These are phyloP conservation scores for Leishmania gerbilli DNA, from an alignment of 208 protist species.

Conservation along the genomic window DNA sequence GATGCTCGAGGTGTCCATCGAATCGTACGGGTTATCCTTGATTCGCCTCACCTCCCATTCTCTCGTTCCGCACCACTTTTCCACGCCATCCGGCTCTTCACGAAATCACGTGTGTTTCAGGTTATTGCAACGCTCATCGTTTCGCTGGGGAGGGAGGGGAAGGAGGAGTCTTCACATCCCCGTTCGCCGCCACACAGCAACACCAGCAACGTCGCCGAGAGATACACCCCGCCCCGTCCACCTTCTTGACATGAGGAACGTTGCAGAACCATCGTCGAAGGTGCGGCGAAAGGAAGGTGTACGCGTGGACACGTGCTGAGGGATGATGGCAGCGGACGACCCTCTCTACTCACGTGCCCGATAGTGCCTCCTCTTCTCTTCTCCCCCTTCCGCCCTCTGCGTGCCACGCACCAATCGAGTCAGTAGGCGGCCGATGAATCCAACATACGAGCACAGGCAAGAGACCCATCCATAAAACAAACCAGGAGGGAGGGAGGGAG, in stretches of 20 bases:
- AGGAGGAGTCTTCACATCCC: neutral
- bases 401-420: neutral
- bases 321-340: neutral
- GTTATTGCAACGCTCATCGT: neutral
- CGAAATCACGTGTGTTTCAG: neutral
- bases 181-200: neutral
- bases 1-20: neutral
- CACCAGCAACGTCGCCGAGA: too few relatives aligned
- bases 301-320: neutral
- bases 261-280: too few relatives aligned
- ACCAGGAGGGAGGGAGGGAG: neutral
- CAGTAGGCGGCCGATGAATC: neutral
- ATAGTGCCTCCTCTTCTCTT: neutral
- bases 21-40: neutral
- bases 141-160: neutral
- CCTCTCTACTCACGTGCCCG: neutral
- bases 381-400: neutral
- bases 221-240: too few relatives aligned
- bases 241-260: too few relatives aligned
- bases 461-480: neutral
- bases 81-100: neutral
- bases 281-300: too few relatives aligned
- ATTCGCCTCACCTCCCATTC: neutral
- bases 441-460: slow-evolving; percentile 4
- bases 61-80: neutral